Base-by-base conservation (phyloP, 106 monocot genomes). In the Apostasia ramifera region DNA sequence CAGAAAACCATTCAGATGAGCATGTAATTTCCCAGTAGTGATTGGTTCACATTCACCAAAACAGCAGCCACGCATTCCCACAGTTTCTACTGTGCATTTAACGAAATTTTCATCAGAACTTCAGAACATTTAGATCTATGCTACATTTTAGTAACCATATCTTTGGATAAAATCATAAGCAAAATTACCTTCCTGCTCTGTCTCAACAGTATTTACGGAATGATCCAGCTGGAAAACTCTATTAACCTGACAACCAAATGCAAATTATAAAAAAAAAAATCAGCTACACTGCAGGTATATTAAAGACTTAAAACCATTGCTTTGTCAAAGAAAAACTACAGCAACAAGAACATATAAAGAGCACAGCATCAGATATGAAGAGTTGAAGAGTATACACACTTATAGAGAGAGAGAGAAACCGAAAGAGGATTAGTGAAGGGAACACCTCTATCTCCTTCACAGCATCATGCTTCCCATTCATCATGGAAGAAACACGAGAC, bases 391-490 rank as follows among this genome's bases (percentile, higher is more conserved):
- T 26, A 26, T 26, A 26, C 26, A 26, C 26, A 26, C 56, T 57
- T 67, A 59, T 15, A 67, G 47, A 39, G 26, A 42, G 51, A 42
- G 51, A 2, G 43, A 41, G 39, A 37, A 52, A 52, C 39, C 11
- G 5, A 51, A 15, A 40, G 8, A 42, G 61, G 3, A 60, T 60
- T 10, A 77, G 45, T 10, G 12, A 57, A 68, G 48, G 37, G 26
- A 26, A 26, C 38, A 87, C 91, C 97, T 85, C 81, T 71, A 98
- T 87, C 73, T 93, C 82, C 55, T 76, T 74, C 47, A 98, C 62
- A 15, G 90, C 89, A 71, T 93, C 77, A 65, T 71, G 59, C 67
- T 90, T 93, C 53, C 97, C 97, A 79, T 98, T 98, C 82, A 87
- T 93, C 82, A 98, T 70, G 41, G 92, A 83, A 68, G 92, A 98